Evolutionary conservation across 768 basidiomycete genomes (phyloP), one percentile per base, ranked within the genome.

Genomic region (Pulveroboletus sp.): DNA sequence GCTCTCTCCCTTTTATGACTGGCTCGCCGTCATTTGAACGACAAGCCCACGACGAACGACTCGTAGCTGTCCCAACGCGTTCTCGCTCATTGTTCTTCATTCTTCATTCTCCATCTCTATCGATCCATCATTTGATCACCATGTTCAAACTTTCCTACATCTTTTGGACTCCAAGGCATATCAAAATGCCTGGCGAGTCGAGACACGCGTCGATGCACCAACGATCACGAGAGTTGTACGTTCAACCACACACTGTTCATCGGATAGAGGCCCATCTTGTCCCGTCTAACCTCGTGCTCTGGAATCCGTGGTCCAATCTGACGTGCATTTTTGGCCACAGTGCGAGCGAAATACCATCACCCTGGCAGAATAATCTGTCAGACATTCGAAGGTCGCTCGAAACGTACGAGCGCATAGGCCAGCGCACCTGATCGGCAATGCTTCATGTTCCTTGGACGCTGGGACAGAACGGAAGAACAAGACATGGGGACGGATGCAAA

Each of bases 61-160:
- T 18, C 10, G 4, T 30, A 42, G 41, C 17, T 13, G 41, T 42
- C 28, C 15, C 10, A 13, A 28, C 42, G 30, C 8, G 14, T 21
- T 21, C 30, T 21, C 13, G 4, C 14, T 15, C 18, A 11, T 11
- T 6, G 17, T 17, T 5, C 18, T 27, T 4, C 8, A 6, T 21
- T 17, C 35, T 32, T 9, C 10, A 15, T 5, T 26, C 26, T 18
- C 37, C 35, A 5, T 26, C 3, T 27, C 1, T 26, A 36, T 36
- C 43, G 31, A 21, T 30, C 24, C 6, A 28, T 4, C 28, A 6
- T 3, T 8, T 33, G 49, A 33, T 21, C 45, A 28, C 3, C 46
- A 65, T 65, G 63, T 70, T 79, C 71, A 75, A 73, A 52, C 53
- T 80, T 15, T 78, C 79, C 36, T 71, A 80, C 61, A 70, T 82